phyloP scores from a whole-genome alignment of 331 rosid species.

The Phaseolus coccineus region DNA sequence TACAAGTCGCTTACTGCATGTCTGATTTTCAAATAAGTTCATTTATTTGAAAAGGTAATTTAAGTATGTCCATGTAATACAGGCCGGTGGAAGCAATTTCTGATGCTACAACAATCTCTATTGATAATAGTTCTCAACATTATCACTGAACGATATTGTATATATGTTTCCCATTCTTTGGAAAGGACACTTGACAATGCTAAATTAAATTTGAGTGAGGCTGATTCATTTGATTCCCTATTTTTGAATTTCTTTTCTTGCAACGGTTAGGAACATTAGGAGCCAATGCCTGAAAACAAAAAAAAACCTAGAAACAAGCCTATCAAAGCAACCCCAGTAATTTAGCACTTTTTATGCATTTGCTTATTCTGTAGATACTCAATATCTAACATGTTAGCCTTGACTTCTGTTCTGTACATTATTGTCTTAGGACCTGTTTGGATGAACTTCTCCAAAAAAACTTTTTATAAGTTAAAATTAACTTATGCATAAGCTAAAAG shows the following conservation, averaged over 20 bases:
- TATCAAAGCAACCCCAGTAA: background rate
- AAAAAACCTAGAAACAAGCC: slow-evolving; percentile 7
- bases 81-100: slow-evolving; percentile 9
- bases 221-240: slow-evolving; percentile 7
- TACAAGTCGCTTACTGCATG: slow-evolving; percentile 1
- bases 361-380: background rate
- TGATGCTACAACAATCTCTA: background rate
- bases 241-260: slow-evolving; percentile 25
- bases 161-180: slow-evolving; percentile 9
- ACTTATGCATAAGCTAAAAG: no score
- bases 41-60: background rate
- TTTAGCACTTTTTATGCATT: slow-evolving; percentile 4
- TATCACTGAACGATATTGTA: background rate
- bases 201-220: slow-evolving; percentile 2
- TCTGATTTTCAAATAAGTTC: slow-evolving; percentile 3
- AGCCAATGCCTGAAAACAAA: background rate
- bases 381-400: background rate
- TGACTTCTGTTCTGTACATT: slow-evolving; percentile 26
- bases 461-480: no score
- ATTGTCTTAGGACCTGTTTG: background rate
- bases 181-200: slow-evolving; percentile 17
- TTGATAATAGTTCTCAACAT: slow-evolving; percentile 3
- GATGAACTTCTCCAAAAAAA: no score
- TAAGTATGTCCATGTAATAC: background rate
- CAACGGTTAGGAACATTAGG: background rate